These are phyloP conservation scores for Viola pubescens DNA, from an alignment of 441 rosid species.

Conservation along the genomic window DNA sequence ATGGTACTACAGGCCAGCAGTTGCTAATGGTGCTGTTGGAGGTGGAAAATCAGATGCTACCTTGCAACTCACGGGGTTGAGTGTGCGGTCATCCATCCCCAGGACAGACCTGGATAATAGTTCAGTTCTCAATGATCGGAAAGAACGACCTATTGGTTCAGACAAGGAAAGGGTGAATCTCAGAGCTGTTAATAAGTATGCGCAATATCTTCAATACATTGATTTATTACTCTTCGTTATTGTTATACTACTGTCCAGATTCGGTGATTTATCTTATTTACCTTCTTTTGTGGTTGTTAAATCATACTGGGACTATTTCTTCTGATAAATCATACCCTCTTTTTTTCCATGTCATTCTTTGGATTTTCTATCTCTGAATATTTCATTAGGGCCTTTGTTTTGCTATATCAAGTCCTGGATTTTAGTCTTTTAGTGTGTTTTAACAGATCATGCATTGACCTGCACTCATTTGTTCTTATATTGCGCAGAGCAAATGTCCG, in stretches of 20 bases:
- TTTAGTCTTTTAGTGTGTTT: slow-evolving; percentile 7
- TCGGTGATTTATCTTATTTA: neutral
- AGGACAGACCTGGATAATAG: slow-evolving; percentile 57
- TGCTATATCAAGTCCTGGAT: neutral
- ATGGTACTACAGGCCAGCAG: slow-evolving; percentile 56
- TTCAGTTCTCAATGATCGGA: slow-evolving; percentile 61
- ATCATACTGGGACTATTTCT: neutral
- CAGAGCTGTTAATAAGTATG: slow-evolving; percentile 80
- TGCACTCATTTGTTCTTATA: slow-evolving; percentile 14
- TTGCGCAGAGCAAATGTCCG: slow-evolving; percentile 57
- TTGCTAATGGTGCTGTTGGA: slow-evolving; percentile 53
- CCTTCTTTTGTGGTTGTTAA: neutral
- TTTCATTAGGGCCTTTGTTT: neutral
- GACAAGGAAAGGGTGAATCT: slow-evolving; percentile 79
- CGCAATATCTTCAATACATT: slow-evolving; percentile 16
- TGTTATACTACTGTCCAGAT: neutral
- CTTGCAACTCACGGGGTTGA: slow-evolving; percentile 54
- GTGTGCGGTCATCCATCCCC: slow-evolving; percentile 51
- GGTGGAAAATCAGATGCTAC: slow-evolving; percentile 65
- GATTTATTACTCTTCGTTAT: neutral
- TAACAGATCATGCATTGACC: slow-evolving; percentile 11
- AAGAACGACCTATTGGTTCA: slow-evolving; percentile 61
- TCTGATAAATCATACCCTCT: neutral
- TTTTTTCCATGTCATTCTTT: neutral
- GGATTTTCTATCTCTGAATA: neutral